These are phyloP conservation scores for Sporothrix humicola DNA, from an alignment of 2,329 filamentous ascomycete genomes.

Conservation along the genomic window DNA sequence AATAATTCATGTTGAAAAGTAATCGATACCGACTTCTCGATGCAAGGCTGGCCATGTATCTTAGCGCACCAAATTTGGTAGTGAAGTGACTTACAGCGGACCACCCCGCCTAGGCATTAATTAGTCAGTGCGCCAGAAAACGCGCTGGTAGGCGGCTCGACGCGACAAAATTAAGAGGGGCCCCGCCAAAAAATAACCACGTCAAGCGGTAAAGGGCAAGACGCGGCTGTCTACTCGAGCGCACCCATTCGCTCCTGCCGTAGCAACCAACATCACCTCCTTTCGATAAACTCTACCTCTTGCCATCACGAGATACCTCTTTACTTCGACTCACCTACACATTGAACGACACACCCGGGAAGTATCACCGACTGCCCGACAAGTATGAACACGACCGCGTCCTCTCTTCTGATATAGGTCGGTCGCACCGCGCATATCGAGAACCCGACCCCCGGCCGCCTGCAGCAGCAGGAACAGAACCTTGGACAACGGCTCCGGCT, in stretches of 20 bases:
- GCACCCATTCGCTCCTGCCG: conserved; percentile 9
- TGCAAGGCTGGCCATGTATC: not conserved
- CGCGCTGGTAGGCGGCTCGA: not conserved
- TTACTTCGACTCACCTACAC: too few relatives aligned
- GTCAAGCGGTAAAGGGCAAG: not conserved
- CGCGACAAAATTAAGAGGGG: conserved; percentile 20
- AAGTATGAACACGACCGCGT: not conserved
- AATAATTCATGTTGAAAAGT: not conserved
- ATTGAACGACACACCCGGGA: too few relatives aligned
- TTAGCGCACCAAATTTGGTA: not conserved
- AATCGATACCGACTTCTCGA: not conserved
- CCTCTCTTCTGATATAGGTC: not conserved
- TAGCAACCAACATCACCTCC: not conserved
- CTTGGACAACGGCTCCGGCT: not conserved
- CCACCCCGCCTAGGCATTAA: conserved; percentile 3
- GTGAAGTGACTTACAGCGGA: not conserved
- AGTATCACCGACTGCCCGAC: too few relatives aligned
- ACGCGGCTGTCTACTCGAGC: not conserved
- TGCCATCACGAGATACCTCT: not conserved
- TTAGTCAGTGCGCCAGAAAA: conserved; percentile 19
- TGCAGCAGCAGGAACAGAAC: not conserved
- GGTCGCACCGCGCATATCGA: not conserved
- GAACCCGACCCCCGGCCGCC: not conserved
- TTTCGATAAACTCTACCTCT: not conserved
- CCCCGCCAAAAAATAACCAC: conserved; percentile 13